phyloP scores from a whole-genome alignment of 116 monocot genomes.

The Iris pallida region DNA sequence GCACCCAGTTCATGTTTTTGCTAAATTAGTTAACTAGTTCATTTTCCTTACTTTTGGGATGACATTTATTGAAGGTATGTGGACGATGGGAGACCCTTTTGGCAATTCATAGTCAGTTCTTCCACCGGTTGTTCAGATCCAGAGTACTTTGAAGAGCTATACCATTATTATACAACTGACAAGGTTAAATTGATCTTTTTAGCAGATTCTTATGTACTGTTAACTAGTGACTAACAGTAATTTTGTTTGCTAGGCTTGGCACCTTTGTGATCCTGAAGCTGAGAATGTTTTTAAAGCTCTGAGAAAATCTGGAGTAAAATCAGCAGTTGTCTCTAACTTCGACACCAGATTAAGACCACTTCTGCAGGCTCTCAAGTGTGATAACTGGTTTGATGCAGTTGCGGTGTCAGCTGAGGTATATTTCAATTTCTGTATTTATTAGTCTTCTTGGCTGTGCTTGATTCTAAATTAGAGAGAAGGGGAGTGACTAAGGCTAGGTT shows the following conservation, averaged over 20 bases:
- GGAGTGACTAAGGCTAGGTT: too few species aligned
- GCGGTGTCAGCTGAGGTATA: constrained; percentile 90
- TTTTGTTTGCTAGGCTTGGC: constrained; percentile 72
- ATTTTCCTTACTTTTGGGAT: background rate
- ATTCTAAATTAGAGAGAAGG: too few species aligned
- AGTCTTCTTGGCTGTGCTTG: background rate
- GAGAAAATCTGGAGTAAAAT: constrained; percentile 74
- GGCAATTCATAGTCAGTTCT: constrained; percentile 89
- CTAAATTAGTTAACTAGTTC: too few species aligned
- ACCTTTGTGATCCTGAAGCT: constrained; percentile 82
- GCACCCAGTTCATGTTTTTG: too few species aligned
- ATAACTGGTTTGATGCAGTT: constrained; percentile 94
- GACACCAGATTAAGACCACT: constrained; percentile 87
- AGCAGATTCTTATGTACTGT: too few species aligned
- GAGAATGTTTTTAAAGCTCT: constrained; percentile 76
- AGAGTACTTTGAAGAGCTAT: constrained; percentile 92
- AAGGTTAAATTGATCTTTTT: constrained; percentile 34
- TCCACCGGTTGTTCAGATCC: constrained; percentile 89
- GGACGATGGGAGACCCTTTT: constrained; percentile 92
- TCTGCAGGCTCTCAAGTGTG: constrained; percentile 78
- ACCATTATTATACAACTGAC: constrained; percentile 85
- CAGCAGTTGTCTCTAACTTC: constrained; percentile 92
- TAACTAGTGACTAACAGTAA: too few species aligned
- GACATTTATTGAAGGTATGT: constrained; percentile 51
- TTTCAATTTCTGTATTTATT: background rate